These are phyloP conservation scores for Posidonia oceanica DNA, from an alignment of 116 monocot species.

Conservation along the genomic window DNA sequence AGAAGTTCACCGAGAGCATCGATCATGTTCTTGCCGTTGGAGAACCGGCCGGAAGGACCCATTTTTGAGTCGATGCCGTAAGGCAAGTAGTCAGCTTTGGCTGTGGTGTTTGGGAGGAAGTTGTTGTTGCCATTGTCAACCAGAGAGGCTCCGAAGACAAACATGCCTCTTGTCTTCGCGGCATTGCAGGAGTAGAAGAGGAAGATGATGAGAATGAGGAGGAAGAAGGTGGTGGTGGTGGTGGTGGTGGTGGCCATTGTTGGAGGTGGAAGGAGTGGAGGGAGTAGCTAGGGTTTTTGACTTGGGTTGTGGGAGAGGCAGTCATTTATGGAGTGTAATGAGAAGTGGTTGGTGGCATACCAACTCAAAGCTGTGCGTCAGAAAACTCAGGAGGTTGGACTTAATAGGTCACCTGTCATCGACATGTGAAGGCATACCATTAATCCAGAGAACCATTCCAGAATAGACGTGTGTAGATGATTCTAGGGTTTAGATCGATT, in stretches of 20 bases:
- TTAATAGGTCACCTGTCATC: too few relatives aligned
- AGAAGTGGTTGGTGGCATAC: too few relatives aligned
- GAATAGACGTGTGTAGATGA: too few relatives aligned
- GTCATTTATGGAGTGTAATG: too few relatives aligned
- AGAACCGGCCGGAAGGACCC: constrained; percentile 62
- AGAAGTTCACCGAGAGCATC: constrained; percentile 51
- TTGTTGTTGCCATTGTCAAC: constrained; percentile 82
- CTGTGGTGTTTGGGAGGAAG: constrained; percentile 29
- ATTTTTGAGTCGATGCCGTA: constrained; percentile 52
- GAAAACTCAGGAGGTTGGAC: too few relatives aligned
- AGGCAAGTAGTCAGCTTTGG: constrained; percentile 44
- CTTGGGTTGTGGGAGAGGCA: too few relatives aligned
- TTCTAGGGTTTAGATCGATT: neutral
- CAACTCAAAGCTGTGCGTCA: too few relatives aligned
- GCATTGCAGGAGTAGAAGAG: constrained; percentile 1
- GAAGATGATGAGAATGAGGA: neutral
- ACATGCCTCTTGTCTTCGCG: constrained; percentile 31
- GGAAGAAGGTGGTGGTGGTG: neutral
- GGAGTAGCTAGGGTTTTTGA: too few relatives aligned
- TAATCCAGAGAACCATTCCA: too few relatives aligned
- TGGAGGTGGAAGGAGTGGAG: neutral
- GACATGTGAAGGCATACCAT: too few relatives aligned
- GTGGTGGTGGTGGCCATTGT: constrained; percentile 1
- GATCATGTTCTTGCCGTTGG: constrained; percentile 47
- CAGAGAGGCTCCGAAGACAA: constrained; percentile 65